These are phyloP conservation scores for Komagataella pastoris DNA, from an alignment of 805 yeast species.

Conservation along the genomic window DNA sequence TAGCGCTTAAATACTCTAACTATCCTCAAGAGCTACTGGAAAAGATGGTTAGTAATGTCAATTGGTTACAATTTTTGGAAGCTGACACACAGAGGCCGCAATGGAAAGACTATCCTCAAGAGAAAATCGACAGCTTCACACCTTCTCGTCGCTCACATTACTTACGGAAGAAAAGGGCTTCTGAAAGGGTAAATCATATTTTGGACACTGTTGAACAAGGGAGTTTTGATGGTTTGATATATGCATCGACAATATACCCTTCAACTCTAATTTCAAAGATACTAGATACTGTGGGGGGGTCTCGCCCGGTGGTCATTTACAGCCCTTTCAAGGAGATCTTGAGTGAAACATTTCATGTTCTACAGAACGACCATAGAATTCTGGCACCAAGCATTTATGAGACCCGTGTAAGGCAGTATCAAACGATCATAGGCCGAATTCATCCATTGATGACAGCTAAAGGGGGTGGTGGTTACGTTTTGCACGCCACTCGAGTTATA, in stretches of 20 bases:
- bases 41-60: constrained; percentile 52
- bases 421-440: constrained; percentile 84
- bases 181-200: constrained; percentile 31
- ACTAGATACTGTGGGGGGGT: constrained; percentile 61
- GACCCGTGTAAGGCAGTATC: constrained; percentile 74
- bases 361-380: constrained; percentile 53
- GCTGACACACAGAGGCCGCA: constrained; percentile 43
- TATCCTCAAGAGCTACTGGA: constrained; percentile 37
- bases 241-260: constrained; percentile 61
- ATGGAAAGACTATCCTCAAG: constrained; percentile 32
- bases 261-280: constrained; percentile 50
- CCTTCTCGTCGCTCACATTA: constrained; percentile 54
- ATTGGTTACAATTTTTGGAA: constrained; percentile 68
- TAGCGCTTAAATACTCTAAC: constrained; percentile 55
- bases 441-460: constrained; percentile 93
- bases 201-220: constrained; percentile 35
- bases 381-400: constrained; percentile 78
- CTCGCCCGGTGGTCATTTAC: constrained; percentile 77
- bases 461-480: constrained; percentile 83
- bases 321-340: constrained; percentile 71
- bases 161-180: constrained; percentile 47
- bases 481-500: constrained; percentile 67
- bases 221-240: constrained; percentile 63
- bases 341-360: constrained; percentile 57
- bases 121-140: constrained; percentile 40